Base-by-base conservation (phyloP, 495 filamentous ascomycete species). In the Aspergillus coremiiformis region DNA sequence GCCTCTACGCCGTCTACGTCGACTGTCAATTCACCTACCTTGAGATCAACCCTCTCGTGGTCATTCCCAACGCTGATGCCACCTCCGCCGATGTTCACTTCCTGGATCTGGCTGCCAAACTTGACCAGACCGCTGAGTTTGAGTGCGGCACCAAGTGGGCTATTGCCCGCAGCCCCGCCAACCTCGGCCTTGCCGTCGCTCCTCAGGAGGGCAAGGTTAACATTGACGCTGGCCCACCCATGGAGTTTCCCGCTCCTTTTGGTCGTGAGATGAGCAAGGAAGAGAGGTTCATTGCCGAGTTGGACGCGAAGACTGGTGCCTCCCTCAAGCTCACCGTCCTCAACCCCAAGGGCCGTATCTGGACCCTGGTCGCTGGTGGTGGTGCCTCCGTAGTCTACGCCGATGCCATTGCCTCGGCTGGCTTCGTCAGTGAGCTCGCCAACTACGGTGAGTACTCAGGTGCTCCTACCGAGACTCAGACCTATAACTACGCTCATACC, bases 21-120 rank as follows among this genome's bases (percentile, higher is more conserved):
- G 93, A 99, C 80, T 95, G 89, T 85, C 93, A 99, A 75, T 99
- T 99, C 81, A 97, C 93, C 65, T 97, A 97, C 77, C 90, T 99
- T 54, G 93, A 99, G 75, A 99, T 99, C 80, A 99, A 99, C 80
- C 93, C 93, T 48, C 75, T 99, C 53, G 93, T 99, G 49, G 93
- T 96, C 64, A 91, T 99, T 62, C 93, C 93, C 66, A 99, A 97
- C 75, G 84, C 82, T 52, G 82, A 89, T 59, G 83, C 75, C 54
- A 97, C 93, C 65, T 95, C 90, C 47, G 94, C 93, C 39, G 83
- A 94, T 24, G 93, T 99, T 27, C 81, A 95, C 81, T 99, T 97
- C 84, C 83, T 99, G 52, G 93, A 99, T 77, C 79, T 99, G 64
- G 93, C 93, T 54, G 93, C 93, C 63, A 99, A 99, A 82, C 77